phyloP scores from a whole-genome alignment of 805 yeast genomes.

The Geotrichum ghanense region DNA sequence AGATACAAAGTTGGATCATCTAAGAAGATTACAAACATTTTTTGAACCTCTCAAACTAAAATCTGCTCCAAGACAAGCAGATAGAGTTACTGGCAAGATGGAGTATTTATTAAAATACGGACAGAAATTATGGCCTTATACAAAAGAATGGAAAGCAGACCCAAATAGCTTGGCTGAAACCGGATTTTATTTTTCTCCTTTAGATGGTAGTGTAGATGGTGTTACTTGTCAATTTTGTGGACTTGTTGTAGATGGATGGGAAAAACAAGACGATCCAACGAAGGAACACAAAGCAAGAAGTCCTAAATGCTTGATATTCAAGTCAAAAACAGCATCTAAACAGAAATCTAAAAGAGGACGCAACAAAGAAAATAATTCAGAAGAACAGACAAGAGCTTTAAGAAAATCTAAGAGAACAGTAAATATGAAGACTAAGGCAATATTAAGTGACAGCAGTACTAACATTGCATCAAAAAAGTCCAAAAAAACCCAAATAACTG shows the following conservation, averaged over 20 bases:
- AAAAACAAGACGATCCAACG: constrained; percentile 47
- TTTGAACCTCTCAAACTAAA: background rate
- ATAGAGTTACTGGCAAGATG: background rate
- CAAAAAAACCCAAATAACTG: too few relatives aligned
- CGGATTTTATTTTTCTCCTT: constrained; percentile 55
- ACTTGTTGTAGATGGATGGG: constrained; percentile 65
- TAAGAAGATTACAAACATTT: background rate
- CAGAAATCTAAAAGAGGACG: too few relatives aligned
- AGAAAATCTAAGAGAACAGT: too few relatives aligned
- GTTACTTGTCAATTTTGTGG: constrained; percentile 58
- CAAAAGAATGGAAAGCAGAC: constrained; percentile 29
- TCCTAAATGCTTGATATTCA: constrained; percentile 33
- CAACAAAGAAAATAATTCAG: too few relatives aligned
- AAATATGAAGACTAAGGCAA: too few relatives aligned
- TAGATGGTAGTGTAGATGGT: constrained; percentile 36
- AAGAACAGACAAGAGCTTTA: too few relatives aligned
- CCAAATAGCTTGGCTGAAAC: constrained; percentile 37
- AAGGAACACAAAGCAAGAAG: constrained; percentile 41
- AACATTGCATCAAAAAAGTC: too few relatives aligned
- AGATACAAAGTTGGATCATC: background rate
- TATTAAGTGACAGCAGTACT: too few relatives aligned
- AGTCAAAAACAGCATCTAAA: too few relatives aligned
- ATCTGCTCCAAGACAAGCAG: background rate
- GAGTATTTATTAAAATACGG: background rate
- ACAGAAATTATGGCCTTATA: constrained; percentile 34